Evolutionary conservation across 148 eudicot species (phyloP), one percentile per base, ranked within the genome.

Genomic region (Selenicereus undatus): DNA sequence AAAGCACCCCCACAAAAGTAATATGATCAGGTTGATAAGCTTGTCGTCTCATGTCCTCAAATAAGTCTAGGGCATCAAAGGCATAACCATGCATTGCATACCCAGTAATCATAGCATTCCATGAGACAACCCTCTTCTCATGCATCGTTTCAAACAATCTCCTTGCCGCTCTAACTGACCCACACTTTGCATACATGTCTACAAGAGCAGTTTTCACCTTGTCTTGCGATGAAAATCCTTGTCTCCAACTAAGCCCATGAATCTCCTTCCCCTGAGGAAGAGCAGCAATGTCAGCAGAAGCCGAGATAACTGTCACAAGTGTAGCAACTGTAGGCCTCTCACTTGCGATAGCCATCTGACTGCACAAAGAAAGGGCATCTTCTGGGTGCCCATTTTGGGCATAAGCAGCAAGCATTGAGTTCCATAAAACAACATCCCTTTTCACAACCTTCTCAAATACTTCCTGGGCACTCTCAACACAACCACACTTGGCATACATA

Each of bases 401-500:
- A 74, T 93, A 93, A 76, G 93, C 90, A 81, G 97, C 90, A 11
- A 93, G 86, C 97, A 93, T 93, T 17, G 97, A 91, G 78, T 93
- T 93, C 97, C 97, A 93, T 36, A 91, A 16, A 20, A 91, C 97
- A 82, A 91, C 97, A 83, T 93, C 95, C 78, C 92, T 87, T 7
- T 69, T 82, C 30, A 78, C 60, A 80, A 93, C 88, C 79, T 85
- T 88, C 71, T 90, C 89, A 76, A 93, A 93, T 22, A 93, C 95
- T 8, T 36, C 83, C 8, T 90, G 81, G 2, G 95, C 84, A 76
- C 80, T 82, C 73, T 73, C 83, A 39, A 91, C 89, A 80, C 87
- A 89, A 43, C 95, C 93, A 84, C 95, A 93, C 75, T 91, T 93
- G 0, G 97, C 89, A 69, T 92, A 93, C 98, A 93, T 93, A 79